These are phyloP conservation scores for Eleusine coracana DNA, from an alignment of 176 grass and related monocot genomes.

Conservation along the genomic window DNA sequence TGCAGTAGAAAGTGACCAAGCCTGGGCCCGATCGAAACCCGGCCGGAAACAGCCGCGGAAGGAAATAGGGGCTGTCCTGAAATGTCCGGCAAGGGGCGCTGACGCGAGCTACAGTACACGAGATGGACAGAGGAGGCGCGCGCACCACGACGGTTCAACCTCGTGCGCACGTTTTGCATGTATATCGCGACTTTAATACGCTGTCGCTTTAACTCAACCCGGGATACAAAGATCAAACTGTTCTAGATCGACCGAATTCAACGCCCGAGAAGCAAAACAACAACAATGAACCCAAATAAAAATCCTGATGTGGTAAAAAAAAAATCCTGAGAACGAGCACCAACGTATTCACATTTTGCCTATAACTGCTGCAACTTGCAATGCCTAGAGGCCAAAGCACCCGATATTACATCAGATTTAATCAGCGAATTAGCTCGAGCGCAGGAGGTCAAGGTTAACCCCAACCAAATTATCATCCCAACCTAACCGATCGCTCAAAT, in stretches of 20 bases:
- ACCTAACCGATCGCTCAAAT: background rate
- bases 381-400: background rate
- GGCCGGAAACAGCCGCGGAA: background rate
- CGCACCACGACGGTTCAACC: background rate
- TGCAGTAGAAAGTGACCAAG: background rate
- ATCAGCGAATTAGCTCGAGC: background rate
- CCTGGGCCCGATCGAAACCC: background rate
- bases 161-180: background rate
- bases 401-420: constrained; percentile 1
- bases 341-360: constrained; percentile 15
- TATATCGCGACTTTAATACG: background rate
- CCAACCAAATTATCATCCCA: background rate
- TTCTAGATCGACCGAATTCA: background rate
- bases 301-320: too few species aligned
- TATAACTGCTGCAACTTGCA: background rate
- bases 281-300: background rate
- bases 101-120: constrained; percentile 4
- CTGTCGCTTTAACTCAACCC: background rate
- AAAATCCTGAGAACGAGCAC: background rate
- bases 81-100: background rate
- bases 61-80: background rate
- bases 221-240: background rate
- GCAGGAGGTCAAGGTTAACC: background rate
- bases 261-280: background rate
- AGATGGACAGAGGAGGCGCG: background rate